Conservation (phyloP, 1,284 basidiomycete species). For the Entoloma clypeatum region DNA sequence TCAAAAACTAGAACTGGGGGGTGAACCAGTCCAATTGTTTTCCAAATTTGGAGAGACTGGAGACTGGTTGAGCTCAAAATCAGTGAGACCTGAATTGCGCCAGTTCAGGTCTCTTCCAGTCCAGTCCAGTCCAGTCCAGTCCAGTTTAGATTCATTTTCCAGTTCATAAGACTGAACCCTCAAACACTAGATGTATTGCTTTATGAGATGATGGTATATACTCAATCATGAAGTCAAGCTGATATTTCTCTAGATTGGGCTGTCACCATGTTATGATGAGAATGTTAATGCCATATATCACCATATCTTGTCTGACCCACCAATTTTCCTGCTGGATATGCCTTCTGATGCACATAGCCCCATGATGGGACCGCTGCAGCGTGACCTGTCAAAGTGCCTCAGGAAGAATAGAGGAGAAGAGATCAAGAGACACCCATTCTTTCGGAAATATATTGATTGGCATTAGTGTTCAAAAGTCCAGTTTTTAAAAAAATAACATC, state of each 20-base stretch:
- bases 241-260: slow-evolving; percentile 62
- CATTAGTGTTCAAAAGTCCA: no score
- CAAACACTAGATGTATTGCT: no score
- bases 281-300: slow-evolving; percentile 99
- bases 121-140: no score
- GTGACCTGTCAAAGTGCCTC: slow-evolving; percentile 83
- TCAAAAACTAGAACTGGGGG: no score
- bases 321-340: slow-evolving; percentile 92
- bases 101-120: no score
- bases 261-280: slow-evolving; percentile 98
- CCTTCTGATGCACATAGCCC: slow-evolving; percentile 85
- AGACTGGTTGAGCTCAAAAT: no score
- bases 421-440: slow-evolving; percentile 97
- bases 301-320: slow-evolving; percentile 91
- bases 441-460: slow-evolving; percentile 94
- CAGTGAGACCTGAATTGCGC: no score
- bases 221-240: neutral
- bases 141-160: no score
- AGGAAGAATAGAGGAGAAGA: slow-evolving; percentile 94
- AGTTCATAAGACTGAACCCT: no score
- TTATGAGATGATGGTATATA: slow-evolving; percentile 93
- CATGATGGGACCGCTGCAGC: slow-evolving; percentile 83
- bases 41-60: no score
- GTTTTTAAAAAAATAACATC: no score
- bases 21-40: no score